Base-by-base conservation (phyloP, 2,329 filamentous ascomycete genomes). In the Trichoderma sp. region DNA sequence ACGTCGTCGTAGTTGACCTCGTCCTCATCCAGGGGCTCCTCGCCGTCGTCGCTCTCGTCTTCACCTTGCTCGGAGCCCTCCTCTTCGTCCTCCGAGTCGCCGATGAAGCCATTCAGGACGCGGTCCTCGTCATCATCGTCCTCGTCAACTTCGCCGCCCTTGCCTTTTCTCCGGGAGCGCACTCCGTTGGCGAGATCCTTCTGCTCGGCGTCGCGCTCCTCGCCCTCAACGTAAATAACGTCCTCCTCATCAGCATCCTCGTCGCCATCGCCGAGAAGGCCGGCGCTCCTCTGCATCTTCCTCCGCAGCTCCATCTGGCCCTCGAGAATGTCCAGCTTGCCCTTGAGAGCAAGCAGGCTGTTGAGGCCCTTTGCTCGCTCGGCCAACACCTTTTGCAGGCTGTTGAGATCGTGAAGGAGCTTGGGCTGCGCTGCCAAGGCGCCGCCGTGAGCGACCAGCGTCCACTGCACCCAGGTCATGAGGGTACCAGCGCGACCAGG, bases 401-500 rank as follows among this genome's bases (percentile, higher is more conserved):
- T 92, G 65, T 90, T 89, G 76, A 99, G 89, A 82, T 93, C 92
- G 81, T 92, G 92, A 79, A 97, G 89, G 50, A 98, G 88, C 78
- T 95, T 93, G n/a, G 94, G 91, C 83, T 97, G 94, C 38, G 93
- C 93, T 12, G 95, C 94, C 68, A 99, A 88, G 71, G 95, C 95
- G 78, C 96, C 97, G 78, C 97, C 97, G 82, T 99, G 97, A 2
- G 94, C 93, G 41, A 98, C 91, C 73, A 98, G 90, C 1, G 95
- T 96, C 94, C 95, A 98, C 85, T 98, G 95, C 60, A 98, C 93
- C 95, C 97, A 99, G 18, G 93, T 91, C 89, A 98, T 95, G 38
- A 99, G 90, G 81, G 93, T 94, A 69, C 95, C 95, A 16, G 97
- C 96, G 73, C 97, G 91, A 4, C 96, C 97, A 1, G 97, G 97